Conservation (phyloP, 345 rosid species). For the Salix purpurea region DNA sequence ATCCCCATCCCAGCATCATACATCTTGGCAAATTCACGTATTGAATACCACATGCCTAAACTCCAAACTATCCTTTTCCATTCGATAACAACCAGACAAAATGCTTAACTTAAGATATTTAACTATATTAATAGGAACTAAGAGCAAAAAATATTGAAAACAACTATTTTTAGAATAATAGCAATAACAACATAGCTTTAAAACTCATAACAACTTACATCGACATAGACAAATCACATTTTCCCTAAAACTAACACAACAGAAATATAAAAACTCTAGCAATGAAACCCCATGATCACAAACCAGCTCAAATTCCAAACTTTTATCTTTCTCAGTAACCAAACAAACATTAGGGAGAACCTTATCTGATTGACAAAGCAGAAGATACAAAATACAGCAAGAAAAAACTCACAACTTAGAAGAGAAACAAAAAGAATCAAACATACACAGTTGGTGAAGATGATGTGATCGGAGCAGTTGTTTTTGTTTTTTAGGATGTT, state of each 20-base stretch:
- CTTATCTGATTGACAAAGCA: not conserved
- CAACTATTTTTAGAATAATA: too few relatives aligned
- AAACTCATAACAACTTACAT: too few relatives aligned
- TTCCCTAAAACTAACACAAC: not conserved
- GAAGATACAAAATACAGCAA: not conserved
- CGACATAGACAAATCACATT: not conserved
- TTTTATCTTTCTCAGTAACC: not conserved
- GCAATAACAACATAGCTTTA: too few relatives aligned
- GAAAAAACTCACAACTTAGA: not conserved
- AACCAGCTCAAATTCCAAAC: not conserved
- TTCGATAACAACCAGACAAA: constrained; percentile 24
- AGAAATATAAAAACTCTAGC: not conserved
- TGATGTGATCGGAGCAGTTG: not conserved
- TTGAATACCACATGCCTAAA: constrained; percentile 82
- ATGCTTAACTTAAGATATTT: not conserved
- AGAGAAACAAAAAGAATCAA: not conserved
- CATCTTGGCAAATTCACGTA: constrained; percentile 79
- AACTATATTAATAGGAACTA: not conserved
- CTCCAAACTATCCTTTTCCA: constrained; percentile 64
- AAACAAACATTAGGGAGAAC: not conserved
- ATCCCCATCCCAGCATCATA: constrained; percentile 95
- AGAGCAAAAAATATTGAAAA: not conserved
- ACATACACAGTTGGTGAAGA: not conserved
- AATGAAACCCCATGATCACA: not conserved
- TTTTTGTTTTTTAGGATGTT: not conserved